Evolutionary conservation across 345 rosid species (phyloP), one percentile per base, ranked within the genome.

Genomic region (Hibiscus trionum): DNA sequence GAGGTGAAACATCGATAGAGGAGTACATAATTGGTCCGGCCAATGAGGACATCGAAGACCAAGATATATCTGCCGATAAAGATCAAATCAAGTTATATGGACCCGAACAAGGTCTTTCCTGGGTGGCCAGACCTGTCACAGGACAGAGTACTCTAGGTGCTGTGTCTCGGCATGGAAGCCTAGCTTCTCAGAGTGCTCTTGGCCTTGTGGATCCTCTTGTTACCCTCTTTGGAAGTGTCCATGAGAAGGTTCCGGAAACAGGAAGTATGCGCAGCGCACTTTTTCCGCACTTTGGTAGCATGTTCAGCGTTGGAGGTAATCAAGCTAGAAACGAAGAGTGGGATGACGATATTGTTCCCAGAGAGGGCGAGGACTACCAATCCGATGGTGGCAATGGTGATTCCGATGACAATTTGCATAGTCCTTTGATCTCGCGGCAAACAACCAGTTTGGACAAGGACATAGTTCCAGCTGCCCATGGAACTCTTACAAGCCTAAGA

Each of bases 271-370:
- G 86, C 72, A 92, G 98, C 84, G 80, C 87, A 24, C 84, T 95
- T 71, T 95, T 92, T 73, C 98, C 97, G 1, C 92, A 87, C 85
- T 88, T 95, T 19, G 97, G 99, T 70, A 92, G 99, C 82, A 93
- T 92, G 97, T 90, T 95, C 81, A 90, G 96, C 53, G 87, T 92
- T 27, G 99, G 93, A 76, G 97, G 97, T 52, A 86, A 86, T 76
- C 94, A 86, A 72, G 70, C 77, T 4, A 89, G 83, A 61, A 77
- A 84, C 58, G 97, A 90, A 68, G 98, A 89, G 12, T 89, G 93
- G 91, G 98, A 90, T 69, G 97, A 84, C 70, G 99, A 88, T 83
- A 89, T 86, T 78, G 83, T 84, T 53, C 79, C 14, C 29, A 87
- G 90, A 78, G 96, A 87, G 12, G 96, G 89, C 3, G 98, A 88